These are phyloP conservation scores for Chalaropsis thielavioides DNA, from an alignment of 2,329 filamentous ascomycete species.

Conservation along the genomic window DNA sequence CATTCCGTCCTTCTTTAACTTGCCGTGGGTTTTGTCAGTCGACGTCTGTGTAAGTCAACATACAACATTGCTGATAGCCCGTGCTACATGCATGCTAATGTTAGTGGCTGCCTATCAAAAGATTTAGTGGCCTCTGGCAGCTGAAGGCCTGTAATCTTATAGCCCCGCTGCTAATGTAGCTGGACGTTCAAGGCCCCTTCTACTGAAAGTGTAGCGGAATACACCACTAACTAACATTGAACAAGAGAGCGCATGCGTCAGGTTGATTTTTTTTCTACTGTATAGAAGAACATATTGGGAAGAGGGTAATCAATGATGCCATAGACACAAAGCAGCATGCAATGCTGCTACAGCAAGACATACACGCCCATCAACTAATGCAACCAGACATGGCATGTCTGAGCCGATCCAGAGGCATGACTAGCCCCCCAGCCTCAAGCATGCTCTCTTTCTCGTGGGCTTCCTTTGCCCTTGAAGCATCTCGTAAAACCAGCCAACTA, in stretches of 20 bases:
- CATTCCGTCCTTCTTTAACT: not conserved
- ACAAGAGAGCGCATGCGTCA: too few relatives aligned
- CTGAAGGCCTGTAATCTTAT: too few relatives aligned
- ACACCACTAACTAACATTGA: too few relatives aligned
- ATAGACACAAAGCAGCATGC: not conserved
- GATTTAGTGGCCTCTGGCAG: too few relatives aligned
- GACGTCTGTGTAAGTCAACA: not conserved
- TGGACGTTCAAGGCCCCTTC: too few relatives aligned
- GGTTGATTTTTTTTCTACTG: too few relatives aligned
- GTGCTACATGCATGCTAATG: not conserved
- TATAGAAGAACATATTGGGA: too few relatives aligned
- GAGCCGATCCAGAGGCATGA: not conserved
- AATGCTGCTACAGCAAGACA: not conserved
- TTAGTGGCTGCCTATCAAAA: too few relatives aligned
- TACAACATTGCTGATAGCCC: too few relatives aligned
- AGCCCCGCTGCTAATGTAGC: too few relatives aligned
- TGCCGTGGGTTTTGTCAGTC: not conserved
- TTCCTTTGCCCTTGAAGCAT: not conserved
- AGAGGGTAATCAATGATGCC: not conserved
- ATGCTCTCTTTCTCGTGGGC: not conserved
- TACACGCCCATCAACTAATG: not conserved
- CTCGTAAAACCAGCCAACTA: conserved; percentile 9
- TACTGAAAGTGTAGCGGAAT: too few relatives aligned
- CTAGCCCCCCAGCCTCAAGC: not conserved
- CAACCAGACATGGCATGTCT: not conserved